Percentiles rank a stretch among this genome's conserved stretches.
These are phyloP conservation scores for Xylaria sp. DNA, from an alignment of 2,329 filamentous ascomycete genomes.

Conservation along the genomic window DNA sequence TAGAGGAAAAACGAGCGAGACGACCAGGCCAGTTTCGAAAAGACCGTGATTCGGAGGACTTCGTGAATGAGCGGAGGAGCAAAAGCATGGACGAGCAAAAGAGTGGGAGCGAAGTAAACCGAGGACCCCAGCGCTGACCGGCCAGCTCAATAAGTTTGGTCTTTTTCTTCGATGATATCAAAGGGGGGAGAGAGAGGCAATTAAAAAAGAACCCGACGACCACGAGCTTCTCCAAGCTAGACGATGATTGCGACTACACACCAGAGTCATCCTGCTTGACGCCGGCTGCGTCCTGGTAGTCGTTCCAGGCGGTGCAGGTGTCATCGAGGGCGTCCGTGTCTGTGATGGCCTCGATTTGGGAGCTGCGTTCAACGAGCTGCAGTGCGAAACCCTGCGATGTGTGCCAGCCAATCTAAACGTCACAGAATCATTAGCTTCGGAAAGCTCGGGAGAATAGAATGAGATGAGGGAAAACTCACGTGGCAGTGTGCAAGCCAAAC, in stretches of 20 bases:
- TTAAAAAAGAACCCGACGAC: background rate
- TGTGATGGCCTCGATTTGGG: conserved; percentile 47
- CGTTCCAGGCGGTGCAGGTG: conserved; percentile 48
- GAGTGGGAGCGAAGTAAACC: conserved; percentile 16
- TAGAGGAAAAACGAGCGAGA: conserved; percentile 15
- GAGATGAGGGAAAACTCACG: conserved; percentile 30
- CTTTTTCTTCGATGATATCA: background rate
- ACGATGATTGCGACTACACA: conserved; percentile 41
- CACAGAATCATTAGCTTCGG: conserved; percentile 18
- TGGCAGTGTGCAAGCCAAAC: conserved; percentile 57
- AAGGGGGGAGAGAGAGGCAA: conserved; percentile 2
- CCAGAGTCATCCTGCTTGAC: conserved; percentile 51
- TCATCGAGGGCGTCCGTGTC: conserved; percentile 35
- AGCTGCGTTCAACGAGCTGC: conserved; percentile 59
- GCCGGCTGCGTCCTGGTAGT: conserved; percentile 42
- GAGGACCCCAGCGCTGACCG: conserved; percentile 11
- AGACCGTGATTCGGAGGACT: conserved; percentile 9
- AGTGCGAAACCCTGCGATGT: conserved; percentile 61
- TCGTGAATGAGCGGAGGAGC: background rate
- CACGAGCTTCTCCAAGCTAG: background rate
- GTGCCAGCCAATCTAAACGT: conserved; percentile 60
- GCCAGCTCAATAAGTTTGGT: background rate
- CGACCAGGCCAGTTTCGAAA: conserved; percentile 12
- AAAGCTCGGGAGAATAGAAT: background rate
- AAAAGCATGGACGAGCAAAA: background rate